A percentile compares a stretch with the other conserved stretches of the same genome.
Evolutionary conservation across 805 yeast species (phyloP).

Genomic region (Clavispora carvajalis): DNA sequence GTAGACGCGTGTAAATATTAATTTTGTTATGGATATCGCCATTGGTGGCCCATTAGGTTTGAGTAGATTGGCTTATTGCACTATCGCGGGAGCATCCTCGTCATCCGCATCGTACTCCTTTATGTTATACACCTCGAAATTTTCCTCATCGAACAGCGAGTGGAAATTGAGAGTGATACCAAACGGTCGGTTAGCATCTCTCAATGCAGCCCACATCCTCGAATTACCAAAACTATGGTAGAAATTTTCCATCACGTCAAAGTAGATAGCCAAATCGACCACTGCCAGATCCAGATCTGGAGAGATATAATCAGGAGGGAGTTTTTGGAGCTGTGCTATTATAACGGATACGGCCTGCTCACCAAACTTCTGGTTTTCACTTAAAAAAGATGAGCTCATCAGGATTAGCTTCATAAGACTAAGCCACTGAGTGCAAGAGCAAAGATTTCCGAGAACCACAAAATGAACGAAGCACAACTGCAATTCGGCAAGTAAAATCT

Average conservation of each 20-base stretch:
- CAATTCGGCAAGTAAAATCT: constrained; percentile 45
- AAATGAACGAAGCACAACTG: constrained; percentile 47
- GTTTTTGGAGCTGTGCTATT: constrained; percentile 29
- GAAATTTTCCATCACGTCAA: constrained; percentile 18
- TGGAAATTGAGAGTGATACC: neutral
- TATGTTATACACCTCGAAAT: constrained; percentile 22
- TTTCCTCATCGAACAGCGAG: constrained; percentile 9
- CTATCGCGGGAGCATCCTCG: constrained; percentile 26
- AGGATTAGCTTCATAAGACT: constrained; percentile 41
- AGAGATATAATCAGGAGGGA: constrained; percentile 39
- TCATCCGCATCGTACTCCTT: constrained; percentile 19
- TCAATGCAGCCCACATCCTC: constrained; percentile 15
- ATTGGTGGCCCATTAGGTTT: too few species aligned
- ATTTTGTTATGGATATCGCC: too few species aligned
- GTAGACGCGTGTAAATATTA: neutral
- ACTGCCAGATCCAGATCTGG: constrained; percentile 10
- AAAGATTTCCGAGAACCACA: constrained; percentile 54
- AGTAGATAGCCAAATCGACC: constrained; percentile 15
- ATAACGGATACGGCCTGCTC: constrained; percentile 26
- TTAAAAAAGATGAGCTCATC: constrained; percentile 22
- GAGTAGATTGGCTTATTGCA: neutral
- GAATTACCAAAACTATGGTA: constrained; percentile 5
- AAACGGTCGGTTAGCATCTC: constrained; percentile 5
- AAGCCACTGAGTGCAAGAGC: constrained; percentile 64
- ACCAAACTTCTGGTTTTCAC: constrained; percentile 20